Percentiles rank a stretch among this genome's conserved stretches.
phyloP scores from a whole-genome alignment of 1,139 yeast genomes.

The Wickerhamomyces sp. region DNA sequence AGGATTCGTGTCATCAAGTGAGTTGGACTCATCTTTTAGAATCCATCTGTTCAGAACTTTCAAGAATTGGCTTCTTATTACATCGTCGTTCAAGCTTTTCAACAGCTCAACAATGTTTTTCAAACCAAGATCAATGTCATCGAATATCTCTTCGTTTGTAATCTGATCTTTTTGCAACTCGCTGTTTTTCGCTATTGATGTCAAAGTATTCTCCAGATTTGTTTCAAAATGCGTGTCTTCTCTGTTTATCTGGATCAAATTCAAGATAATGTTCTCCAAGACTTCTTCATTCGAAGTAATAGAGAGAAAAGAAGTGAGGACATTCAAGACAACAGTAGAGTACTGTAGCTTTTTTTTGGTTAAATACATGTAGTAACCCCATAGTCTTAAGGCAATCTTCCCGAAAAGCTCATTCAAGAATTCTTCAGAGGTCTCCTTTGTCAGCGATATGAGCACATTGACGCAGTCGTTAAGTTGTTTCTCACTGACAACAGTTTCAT shows the following conservation, averaged over 20 bases:
- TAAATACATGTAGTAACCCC: conserved; percentile 59
- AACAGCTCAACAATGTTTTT: conserved; percentile 43
- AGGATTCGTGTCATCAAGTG: conserved; percentile 38
- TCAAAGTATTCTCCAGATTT: conserved; percentile 43
- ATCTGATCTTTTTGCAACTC: conserved; percentile 12
- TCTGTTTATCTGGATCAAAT: conserved; percentile 39
- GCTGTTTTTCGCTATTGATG: conserved; percentile 37
- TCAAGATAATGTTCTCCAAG: conserved; percentile 37
- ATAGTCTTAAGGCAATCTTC: conserved; percentile 34
- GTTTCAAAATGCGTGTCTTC: conserved; percentile 44
- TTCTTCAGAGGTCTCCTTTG: conserved; percentile 44
- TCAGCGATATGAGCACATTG: conserved; percentile 60
- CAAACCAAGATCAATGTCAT: conserved; percentile 48
- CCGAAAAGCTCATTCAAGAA: conserved; percentile 38
- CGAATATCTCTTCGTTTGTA: conserved; percentile 30
- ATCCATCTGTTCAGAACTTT: conserved; percentile 58
- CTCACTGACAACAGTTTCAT: conserved; percentile 35
- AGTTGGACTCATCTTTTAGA: conserved; percentile 18
- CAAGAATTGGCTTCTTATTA: conserved; percentile 46
- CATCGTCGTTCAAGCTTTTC: conserved; percentile 43
- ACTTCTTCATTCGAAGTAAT: conserved; percentile 33
- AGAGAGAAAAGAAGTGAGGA: conserved; percentile 44
- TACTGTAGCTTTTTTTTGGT: conserved; percentile 30
- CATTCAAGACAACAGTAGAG: conserved; percentile 39
- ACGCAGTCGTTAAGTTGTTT: conserved; percentile 53